These are phyloP conservation scores for Avena eriantha DNA, from an alignment of 176 grass and related monocot species.

Conservation along the genomic window DNA sequence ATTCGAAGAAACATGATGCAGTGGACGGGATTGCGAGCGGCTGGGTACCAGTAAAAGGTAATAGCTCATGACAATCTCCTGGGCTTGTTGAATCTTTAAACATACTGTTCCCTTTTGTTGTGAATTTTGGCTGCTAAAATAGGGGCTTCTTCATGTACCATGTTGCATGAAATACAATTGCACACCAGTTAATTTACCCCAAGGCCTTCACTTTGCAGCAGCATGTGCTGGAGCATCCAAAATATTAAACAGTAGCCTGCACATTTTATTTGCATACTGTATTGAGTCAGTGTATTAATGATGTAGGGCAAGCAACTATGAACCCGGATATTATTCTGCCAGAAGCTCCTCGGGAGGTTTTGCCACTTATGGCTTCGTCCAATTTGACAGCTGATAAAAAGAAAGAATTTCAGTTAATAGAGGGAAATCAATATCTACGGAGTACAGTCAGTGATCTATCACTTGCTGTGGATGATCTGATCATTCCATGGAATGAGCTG, in stretches of 20 bases:
- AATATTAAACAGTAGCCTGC: not conserved
- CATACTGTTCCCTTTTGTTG: conserved; percentile 2
- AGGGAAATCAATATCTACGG: conserved; percentile 48
- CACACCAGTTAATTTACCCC: conserved; percentile 16
- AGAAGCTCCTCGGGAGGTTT: conserved; percentile 50
- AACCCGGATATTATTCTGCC: conserved; percentile 40
- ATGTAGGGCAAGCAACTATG: conserved; percentile 42
- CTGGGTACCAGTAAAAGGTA: conserved; percentile 52
- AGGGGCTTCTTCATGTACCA: not conserved
- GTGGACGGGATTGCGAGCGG: conserved; percentile 34
- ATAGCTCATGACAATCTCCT: conserved; percentile 1
- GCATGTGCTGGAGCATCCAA: not conserved
- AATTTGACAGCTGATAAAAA: conserved; percentile 69
- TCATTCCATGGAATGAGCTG: conserved; percentile 90
- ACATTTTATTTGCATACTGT: conserved; percentile 15
- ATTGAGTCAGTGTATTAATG: conserved; percentile 19
- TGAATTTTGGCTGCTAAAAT: not conserved
- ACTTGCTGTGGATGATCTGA: conserved; percentile 78
- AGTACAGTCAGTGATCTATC: conserved; percentile 58
- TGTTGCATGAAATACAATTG: not conserved
- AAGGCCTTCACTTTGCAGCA: conserved; percentile 23
- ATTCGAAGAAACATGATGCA: conserved; percentile 51
- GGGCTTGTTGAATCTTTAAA: conserved; percentile 1
- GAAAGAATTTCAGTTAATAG: conserved; percentile 63
- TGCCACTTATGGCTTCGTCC: conserved; percentile 62